These are phyloP conservation scores for Cryptococcus neoformans DNA, from an alignment of 1,284 basidiomycete species.

Conservation along the genomic window DNA sequence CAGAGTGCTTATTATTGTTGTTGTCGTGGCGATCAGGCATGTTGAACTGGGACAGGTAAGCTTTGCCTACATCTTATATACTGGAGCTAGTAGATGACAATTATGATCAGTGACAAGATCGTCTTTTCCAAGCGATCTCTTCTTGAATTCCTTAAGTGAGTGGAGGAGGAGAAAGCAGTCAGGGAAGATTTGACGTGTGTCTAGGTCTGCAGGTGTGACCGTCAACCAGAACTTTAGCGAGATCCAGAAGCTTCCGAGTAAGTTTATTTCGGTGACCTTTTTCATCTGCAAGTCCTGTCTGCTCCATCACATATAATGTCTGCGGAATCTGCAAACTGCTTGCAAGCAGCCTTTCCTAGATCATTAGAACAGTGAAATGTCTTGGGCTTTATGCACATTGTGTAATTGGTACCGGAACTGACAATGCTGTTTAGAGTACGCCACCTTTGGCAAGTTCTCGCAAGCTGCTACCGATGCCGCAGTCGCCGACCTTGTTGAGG, in stretches of 20 bases:
- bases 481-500: constrained; percentile 49
- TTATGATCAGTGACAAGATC: constrained; percentile 43
- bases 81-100: constrained; percentile 5
- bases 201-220: constrained; percentile 43
- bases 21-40: constrained; percentile 22
- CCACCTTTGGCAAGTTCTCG: constrained; percentile 48
- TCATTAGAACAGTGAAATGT: too few species aligned
- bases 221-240: constrained; percentile 49
- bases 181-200: background rate
- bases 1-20: background rate
- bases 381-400: too few species aligned
- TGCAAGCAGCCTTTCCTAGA: too few species aligned
- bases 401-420: background rate
- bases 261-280: constrained; percentile 3
- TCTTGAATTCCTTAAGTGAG: constrained; percentile 48
- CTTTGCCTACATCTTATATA: background rate
- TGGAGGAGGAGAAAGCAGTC: constrained; percentile 10
- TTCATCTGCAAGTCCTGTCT: background rate
- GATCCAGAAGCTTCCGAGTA: constrained; percentile 47
- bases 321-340: too few species aligned
- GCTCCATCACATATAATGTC: background rate
- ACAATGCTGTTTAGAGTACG: constrained; percentile 36
- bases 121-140: constrained; percentile 50
- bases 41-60: constrained; percentile 49
- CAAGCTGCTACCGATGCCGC: constrained; percentile 47